Conservation (phyloP, 2,329 filamentous ascomycete genomes). For the Penicillium aurantiogriseum region DNA sequence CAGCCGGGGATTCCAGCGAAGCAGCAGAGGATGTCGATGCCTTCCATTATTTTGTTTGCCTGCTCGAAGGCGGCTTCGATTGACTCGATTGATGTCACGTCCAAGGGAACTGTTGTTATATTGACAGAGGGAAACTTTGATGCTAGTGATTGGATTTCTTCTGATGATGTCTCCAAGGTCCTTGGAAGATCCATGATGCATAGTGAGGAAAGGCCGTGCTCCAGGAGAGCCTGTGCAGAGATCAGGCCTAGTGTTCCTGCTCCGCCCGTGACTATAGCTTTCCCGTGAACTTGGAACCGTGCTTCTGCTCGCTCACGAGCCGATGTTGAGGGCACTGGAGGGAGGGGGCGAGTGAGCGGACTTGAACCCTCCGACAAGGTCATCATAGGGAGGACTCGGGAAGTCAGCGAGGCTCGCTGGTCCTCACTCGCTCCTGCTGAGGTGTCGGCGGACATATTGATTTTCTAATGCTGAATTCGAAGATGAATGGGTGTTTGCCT, state of each 20-base stretch:
- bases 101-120: slow-evolving; percentile 54
- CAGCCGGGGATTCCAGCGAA: slow-evolving; percentile 69
- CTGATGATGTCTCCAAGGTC: slow-evolving; percentile 40
- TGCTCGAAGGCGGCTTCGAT: slow-evolving; percentile 23
- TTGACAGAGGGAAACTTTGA: slow-evolving; percentile 54
- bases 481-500: background rate
- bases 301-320: slow-evolving; percentile 10
- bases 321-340: slow-evolving; percentile 7
- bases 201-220: slow-evolving; percentile 62
- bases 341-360: slow-evolving; percentile 6
- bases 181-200: slow-evolving; percentile 58
- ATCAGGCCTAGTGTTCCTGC: slow-evolving; percentile 62
- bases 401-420: slow-evolving; percentile 5
- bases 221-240: slow-evolving; percentile 62
- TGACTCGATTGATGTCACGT: slow-evolving; percentile 56
- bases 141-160: slow-evolving; percentile 49
- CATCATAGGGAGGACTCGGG: slow-evolving; percentile 19
- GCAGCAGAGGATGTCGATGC: slow-evolving; percentile 58
- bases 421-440: background rate
- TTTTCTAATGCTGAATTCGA: background rate
- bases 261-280: slow-evolving; percentile 59
- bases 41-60: slow-evolving; percentile 43
- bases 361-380: slow-evolving; percentile 18
- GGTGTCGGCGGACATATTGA: background rate
- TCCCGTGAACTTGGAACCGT: slow-evolving; percentile 23